Base-by-base conservation (phyloP, 2,329 filamentous ascomycete genomes). In the Cordyceps fumosorosea region DNA sequence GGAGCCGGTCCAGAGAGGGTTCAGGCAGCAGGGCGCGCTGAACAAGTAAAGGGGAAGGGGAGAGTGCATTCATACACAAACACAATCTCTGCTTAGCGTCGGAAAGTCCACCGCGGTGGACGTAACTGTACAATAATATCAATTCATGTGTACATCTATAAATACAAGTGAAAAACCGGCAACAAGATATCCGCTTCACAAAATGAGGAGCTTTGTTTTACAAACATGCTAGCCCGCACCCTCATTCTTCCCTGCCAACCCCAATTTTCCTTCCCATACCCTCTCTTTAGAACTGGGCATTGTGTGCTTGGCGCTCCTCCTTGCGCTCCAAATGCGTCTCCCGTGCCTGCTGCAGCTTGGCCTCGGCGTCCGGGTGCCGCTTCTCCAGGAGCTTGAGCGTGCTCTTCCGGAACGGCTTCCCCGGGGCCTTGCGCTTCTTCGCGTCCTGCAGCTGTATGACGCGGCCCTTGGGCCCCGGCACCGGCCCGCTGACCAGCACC, bases 401-500 rank as follows among this genome's bases (percentile, higher is more conserved):
- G 72, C 79, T 79, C 64, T 80, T 76, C 16, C 81, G 75, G 67
- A 81, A 78, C 32, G 78, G 80, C 68, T 76, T 69, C 12, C 77
- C 73, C n/a, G 81, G 82, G 5, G 81, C 78, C 64, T 80, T 79
- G 80, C 96, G 95, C 83, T 96, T 96, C 74, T 95, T 84, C 16
- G 95, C 90, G 76, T 99, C 95, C 73, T 96, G 89, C 62, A 99
- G 81, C 77, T 88, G 87, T 64, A 99, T 89, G 62, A 93, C 77
- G 66, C 89, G 87, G 64, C 91, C 89, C 78, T 96, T 96, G 63
- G 93, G 93, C 0, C 95, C 95, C 40, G 89, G 89, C 48, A 99
- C 88, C 66, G 87, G 84, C 34, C 93, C 95, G 76, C 89, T 91
- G 66, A 99, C 87, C 59, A 97, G 85, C 63, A 99, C 86, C 69